These are phyloP conservation scores for Coriolopsis trogii DNA, from an alignment of 1,284 basidiomycete genomes.

Conservation along the genomic window DNA sequence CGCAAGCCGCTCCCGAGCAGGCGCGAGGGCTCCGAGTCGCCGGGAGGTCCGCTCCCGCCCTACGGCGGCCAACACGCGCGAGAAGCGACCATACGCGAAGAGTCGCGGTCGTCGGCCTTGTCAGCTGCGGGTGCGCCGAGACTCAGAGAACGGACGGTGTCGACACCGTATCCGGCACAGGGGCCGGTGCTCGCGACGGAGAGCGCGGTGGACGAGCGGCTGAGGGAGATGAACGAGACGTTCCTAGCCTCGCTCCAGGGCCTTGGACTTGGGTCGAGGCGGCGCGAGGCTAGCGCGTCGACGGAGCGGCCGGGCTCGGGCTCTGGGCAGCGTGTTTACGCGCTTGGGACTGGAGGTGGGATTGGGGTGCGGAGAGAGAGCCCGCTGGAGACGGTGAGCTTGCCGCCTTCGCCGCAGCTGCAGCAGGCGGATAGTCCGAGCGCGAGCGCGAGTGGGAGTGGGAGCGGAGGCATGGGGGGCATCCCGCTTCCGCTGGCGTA, in stretches of 20 bases:
- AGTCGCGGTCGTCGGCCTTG: slow-evolving; percentile 11
- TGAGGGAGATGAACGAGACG: slow-evolving; percentile 64
- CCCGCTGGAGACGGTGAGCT: slow-evolving; percentile 11
- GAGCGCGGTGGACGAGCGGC: slow-evolving; percentile 62
- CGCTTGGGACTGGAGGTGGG: too few species aligned
- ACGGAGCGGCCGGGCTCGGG: background rate
- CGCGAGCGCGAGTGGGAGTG: slow-evolving; percentile 2
- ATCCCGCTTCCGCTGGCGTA: slow-evolving; percentile 24
- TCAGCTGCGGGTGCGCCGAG: slow-evolving; percentile 5
- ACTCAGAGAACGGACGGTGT: slow-evolving; percentile 21
- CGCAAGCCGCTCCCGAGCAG: slow-evolving; percentile 59
- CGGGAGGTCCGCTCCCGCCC: background rate
- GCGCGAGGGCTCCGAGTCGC: slow-evolving; percentile 24
- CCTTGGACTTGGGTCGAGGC: slow-evolving; percentile 27
- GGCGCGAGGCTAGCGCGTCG: slow-evolving; percentile 25
- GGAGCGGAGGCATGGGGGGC: background rate
- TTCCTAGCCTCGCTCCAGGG: slow-evolving; percentile 57
- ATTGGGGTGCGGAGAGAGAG: slow-evolving; percentile 13
- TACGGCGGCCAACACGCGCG: slow-evolving; percentile 8
- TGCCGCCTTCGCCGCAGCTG: background rate
- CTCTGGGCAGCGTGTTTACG: too few species aligned
- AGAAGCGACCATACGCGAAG: slow-evolving; percentile 19
- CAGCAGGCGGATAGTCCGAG: background rate
- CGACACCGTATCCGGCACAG: slow-evolving; percentile 25
- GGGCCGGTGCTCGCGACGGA: slow-evolving; percentile 57